Conservation (phyloP, 2,329 filamentous ascomycete genomes). For the Alternaria viburni region DNA sequence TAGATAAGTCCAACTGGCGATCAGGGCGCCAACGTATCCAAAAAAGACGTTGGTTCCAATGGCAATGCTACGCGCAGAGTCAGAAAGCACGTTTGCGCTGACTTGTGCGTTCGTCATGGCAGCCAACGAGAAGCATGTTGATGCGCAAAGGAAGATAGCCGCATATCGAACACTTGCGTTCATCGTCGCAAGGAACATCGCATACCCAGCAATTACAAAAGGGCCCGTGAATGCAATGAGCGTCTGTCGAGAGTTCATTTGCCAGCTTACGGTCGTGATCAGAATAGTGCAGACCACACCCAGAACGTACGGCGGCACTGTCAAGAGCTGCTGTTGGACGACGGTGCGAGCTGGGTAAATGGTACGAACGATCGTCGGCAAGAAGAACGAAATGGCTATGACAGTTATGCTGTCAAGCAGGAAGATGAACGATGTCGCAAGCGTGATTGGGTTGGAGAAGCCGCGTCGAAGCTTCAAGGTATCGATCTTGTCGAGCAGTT, state of each 20-base stretch:
- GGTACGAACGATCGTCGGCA: slow-evolving; percentile 69
- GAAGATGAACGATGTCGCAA: slow-evolving; percentile 63
- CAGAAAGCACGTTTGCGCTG: slow-evolving; percentile 71
- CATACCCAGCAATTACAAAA: slow-evolving; percentile 69
- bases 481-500: slow-evolving; percentile 67
- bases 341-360: slow-evolving; percentile 65
- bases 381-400: slow-evolving; percentile 70
- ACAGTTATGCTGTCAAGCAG: slow-evolving; percentile 71
- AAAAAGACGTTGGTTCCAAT: slow-evolving; percentile 61
- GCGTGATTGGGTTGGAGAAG: slow-evolving; percentile 66
- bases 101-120: slow-evolving; percentile 69
- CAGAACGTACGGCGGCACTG: slow-evolving; percentile 70
- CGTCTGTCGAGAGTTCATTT: slow-evolving; percentile 62
- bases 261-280: slow-evolving; percentile 65
- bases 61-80: slow-evolving; percentile 61
- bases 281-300: slow-evolving; percentile 68
- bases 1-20: slow-evolving; percentile 68
- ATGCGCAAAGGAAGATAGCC: slow-evolving; percentile 69
- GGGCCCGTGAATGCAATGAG: slow-evolving; percentile 65
- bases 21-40: slow-evolving; percentile 70
- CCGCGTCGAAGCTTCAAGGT: slow-evolving; percentile 63
- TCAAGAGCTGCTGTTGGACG: slow-evolving; percentile 68
- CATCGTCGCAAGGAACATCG: slow-evolving; percentile 67
- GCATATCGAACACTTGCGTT: slow-evolving; percentile 62
- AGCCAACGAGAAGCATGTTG: slow-evolving; percentile 65